Conservation (phyloP, 2,329 filamentous ascomycete species). For the Tolypocladium ovalisporum region DNA sequence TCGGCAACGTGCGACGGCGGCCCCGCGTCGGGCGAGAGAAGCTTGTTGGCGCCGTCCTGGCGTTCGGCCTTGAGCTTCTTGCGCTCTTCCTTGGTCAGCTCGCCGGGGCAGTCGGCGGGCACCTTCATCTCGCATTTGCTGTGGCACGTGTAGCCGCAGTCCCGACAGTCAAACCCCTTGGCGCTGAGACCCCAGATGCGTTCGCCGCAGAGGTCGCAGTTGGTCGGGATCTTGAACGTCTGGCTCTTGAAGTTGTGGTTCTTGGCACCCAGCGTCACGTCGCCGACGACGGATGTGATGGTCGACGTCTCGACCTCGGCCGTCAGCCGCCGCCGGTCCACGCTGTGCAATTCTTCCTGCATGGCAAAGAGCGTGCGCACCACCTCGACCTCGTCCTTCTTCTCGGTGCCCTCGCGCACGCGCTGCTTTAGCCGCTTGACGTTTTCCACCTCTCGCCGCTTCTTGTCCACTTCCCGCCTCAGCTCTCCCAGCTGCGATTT, state of each 20-base stretch:
- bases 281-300: conserved; percentile 83
- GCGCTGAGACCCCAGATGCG: conserved; percentile 94
- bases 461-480: conserved; percentile 74
- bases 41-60: conserved; percentile 63
- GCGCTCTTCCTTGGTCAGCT: conserved; percentile 86
- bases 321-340: conserved; percentile 73
- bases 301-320: conserved; percentile 90
- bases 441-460: conserved; percentile 72
- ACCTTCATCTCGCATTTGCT: conserved; percentile 99
- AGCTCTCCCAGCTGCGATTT: conserved; percentile 75
- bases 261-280: conserved; percentile 82
- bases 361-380: conserved; percentile 73
- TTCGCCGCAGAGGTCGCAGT: conserved; percentile 93
- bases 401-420: conserved; percentile 74
- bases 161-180: conserved; percentile 90
- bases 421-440: conserved; percentile 63
- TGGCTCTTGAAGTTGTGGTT: conserved; percentile 98
- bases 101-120: conserved; percentile 87
- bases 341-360: conserved; percentile 75
- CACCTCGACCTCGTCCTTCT: conserved; percentile 78
- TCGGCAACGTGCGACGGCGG: conserved; percentile 40
- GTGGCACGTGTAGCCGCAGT: conserved; percentile 97
- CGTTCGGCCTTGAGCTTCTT: conserved; percentile 85
- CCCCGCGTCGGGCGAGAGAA: conserved; percentile 35
- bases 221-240: conserved; percentile 98